Evolutionary conservation across 2,329 filamentous ascomycete species (phyloP).

Genomic region (Fusarium hostae): DNA sequence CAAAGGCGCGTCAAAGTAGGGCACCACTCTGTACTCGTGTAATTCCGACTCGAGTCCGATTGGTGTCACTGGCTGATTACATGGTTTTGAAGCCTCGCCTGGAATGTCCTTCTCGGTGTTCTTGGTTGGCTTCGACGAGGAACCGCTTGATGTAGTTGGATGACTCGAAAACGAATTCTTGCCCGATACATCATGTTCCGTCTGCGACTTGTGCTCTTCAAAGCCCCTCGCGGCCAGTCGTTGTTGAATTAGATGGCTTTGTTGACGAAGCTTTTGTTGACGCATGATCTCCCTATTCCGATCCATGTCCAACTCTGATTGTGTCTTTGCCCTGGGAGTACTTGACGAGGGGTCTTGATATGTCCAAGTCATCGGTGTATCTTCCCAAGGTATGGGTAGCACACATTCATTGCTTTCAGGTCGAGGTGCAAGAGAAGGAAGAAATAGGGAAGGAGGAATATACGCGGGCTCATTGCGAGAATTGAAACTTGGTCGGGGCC

Average conservation of each 20-base stretch:
- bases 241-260: neutral
- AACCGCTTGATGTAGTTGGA: neutral
- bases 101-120: neutral
- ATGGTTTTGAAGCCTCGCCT: neutral
- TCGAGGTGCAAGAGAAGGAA: neutral
- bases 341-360: accelerated
- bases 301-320: neutral
- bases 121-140: too few species aligned
- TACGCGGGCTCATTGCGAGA: neutral
- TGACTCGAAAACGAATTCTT: neutral
- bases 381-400: neutral
- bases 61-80: neutral
- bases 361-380: neutral
- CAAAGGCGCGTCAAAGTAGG: neutral
- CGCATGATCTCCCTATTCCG: neutral
- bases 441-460: neutral
- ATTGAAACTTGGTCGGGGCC: neutral
- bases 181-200: too few species aligned
- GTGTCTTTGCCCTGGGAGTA: neutral
- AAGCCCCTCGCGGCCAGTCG: neutral
- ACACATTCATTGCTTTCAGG: too few species aligned
- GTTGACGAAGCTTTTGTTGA: too few species aligned
- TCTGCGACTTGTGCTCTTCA: too few species aligned
- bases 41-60: too few species aligned
- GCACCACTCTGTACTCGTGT: neutral